These are phyloP conservation scores for Geopyxis carbonaria DNA, from an alignment of 495 filamentous ascomycete species.

Conservation along the genomic window DNA sequence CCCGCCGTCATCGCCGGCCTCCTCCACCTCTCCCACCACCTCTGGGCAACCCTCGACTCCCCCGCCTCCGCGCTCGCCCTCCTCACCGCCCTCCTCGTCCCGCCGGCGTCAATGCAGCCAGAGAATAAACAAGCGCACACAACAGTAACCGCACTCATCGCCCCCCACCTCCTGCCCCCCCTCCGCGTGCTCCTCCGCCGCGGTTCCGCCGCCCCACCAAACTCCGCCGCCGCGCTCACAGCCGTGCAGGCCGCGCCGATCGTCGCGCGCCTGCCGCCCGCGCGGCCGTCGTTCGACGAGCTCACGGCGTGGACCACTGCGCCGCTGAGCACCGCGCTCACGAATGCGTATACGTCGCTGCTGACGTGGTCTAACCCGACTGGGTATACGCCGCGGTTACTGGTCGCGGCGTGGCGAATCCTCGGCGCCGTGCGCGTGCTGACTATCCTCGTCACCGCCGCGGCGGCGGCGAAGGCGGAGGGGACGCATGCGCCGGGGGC, in stretches of 20 bases:
- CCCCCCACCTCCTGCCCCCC: slow-evolving; percentile 56
- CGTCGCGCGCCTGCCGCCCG: slow-evolving; percentile 47
- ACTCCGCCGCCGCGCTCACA: slow-evolving; percentile 45
- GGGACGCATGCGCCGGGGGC: slow-evolving; percentile 6
- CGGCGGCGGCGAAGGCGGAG: slow-evolving; percentile 38
- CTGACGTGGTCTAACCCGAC: slow-evolving; percentile 50
- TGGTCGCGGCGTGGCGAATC: slow-evolving; percentile 47
- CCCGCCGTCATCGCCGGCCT: slow-evolving; percentile 72
- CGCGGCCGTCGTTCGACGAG: slow-evolving; percentile 64
- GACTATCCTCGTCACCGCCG: slow-evolving; percentile 47
- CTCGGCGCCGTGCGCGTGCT: slow-evolving; percentile 51
- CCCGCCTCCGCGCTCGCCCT: slow-evolving; percentile 60
- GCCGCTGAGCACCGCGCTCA: slow-evolving; percentile 45
- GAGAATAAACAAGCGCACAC: slow-evolving; percentile 69
- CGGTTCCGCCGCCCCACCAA: slow-evolving; percentile 51
- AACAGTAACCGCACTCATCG: slow-evolving; percentile 68
- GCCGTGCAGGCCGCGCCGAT: no score
- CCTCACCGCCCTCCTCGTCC: slow-evolving; percentile 55
- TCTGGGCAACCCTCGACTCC: slow-evolving; percentile 47
- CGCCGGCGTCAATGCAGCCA: slow-evolving; percentile 43
- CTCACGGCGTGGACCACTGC: slow-evolving; percentile 41
- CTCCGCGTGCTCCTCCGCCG: slow-evolving; percentile 54
- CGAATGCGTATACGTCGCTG: slow-evolving; percentile 31
- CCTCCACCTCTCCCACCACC: slow-evolving; percentile 59
- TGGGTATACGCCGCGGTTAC: slow-evolving; percentile 61